Percentiles rank a stretch among this genome's conserved stretches.
Conservation (phyloP, 257 asterid species). For the Salvia hispanica region DNA sequence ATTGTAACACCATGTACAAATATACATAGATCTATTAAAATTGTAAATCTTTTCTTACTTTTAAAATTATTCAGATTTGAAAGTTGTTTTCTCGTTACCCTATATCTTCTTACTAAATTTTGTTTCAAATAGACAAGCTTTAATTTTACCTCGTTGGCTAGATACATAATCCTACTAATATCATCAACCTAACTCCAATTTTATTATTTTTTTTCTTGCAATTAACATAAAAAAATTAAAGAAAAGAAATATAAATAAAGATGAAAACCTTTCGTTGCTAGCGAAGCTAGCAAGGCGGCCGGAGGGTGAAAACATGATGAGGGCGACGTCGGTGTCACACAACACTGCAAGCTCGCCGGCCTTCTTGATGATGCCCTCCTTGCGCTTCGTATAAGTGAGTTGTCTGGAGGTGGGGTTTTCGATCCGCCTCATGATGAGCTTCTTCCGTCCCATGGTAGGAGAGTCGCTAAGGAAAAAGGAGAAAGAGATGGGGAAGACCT, state of each 20-base stretch:
- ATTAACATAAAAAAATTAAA: neutral
- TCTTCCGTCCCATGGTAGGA: slow-evolving; percentile 57
- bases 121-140: too few species aligned
- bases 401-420: slow-evolving; percentile 57
- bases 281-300: slow-evolving; percentile 63
- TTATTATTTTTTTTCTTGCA: too few species aligned
- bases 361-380: slow-evolving; percentile 69
- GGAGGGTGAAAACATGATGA: slow-evolving; percentile 66
- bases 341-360: slow-evolving; percentile 62
- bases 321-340: slow-evolving; percentile 65
- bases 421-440: slow-evolving; percentile 49
- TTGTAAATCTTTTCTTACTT: neutral
- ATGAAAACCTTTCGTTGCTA: slow-evolving; percentile 50
- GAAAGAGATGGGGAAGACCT: neutral
- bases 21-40: neutral
- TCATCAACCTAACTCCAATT: too few species aligned
- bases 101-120: neutral
- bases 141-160: too few species aligned
- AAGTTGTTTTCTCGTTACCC: neutral
- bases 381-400: slow-evolving; percentile 51
- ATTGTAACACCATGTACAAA: neutral
- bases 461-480: neutral
- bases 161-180: too few species aligned
- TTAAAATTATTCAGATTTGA: neutral
- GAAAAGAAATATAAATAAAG: neutral